Conservation (phyloP, 1,139 yeast species). For the Suhomyces atakaporum region DNA sequence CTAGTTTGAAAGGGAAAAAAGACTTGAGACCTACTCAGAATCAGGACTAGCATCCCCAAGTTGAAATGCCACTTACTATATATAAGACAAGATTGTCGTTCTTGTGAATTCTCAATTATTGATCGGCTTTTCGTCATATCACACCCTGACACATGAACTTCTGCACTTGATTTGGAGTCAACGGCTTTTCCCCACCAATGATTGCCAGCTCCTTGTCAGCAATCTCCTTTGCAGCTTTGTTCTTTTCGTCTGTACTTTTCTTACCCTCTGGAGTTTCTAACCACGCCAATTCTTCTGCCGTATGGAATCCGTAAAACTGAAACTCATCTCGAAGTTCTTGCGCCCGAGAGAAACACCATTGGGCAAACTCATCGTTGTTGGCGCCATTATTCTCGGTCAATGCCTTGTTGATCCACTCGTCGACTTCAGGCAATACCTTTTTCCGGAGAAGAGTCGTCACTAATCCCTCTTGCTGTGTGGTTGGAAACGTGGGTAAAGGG, state of each 20-base stretch:
- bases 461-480: slow-evolving; percentile 78
- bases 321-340: slow-evolving; percentile 57
- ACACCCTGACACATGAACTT: slow-evolving; percentile 47
- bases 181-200: slow-evolving; percentile 34
- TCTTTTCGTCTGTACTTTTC: slow-evolving; percentile 30
- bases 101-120: no score
- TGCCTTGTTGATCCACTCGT: slow-evolving; percentile 76
- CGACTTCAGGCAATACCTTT: slow-evolving; percentile 87
- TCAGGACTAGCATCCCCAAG: no score
- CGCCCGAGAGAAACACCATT: slow-evolving; percentile 61
- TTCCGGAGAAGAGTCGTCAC: slow-evolving; percentile 82
- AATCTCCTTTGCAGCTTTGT: slow-evolving; percentile 28
- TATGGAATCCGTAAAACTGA: slow-evolving; percentile 62
- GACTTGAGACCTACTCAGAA: no score
- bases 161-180: slow-evolving; percentile 41
- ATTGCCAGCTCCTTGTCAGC: slow-evolving; percentile 31
- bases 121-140: no score
- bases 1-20: no score
- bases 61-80: no score
- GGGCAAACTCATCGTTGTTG: slow-evolving; percentile 56
- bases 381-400: slow-evolving; percentile 28
- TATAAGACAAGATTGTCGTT: no score
- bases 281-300: slow-evolving; percentile 48
- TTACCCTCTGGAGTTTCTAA: slow-evolving; percentile 46
- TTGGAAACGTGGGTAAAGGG: slow-evolving; percentile 83